phyloP scores from a whole-genome alignment of 106 monocot genomes.

The Iris macrosiphon region DNA sequence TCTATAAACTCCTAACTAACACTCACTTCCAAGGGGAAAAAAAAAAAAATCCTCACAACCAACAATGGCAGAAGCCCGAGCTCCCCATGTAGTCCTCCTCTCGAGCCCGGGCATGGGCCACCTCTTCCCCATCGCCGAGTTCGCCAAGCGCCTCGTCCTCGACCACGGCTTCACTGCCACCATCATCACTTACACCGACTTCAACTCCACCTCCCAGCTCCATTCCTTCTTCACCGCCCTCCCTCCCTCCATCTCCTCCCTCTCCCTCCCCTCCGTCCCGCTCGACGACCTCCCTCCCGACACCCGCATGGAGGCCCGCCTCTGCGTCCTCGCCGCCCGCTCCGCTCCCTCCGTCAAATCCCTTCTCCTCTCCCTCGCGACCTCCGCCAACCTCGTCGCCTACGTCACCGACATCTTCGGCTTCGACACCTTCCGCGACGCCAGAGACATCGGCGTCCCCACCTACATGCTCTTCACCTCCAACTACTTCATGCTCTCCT shows the following conservation, averaged over 20 bases:
- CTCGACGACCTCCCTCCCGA: conserved; percentile 37
- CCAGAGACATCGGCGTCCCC: conserved; percentile 26
- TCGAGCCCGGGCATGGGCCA: conserved; percentile 64
- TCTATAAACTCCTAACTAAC: no score
- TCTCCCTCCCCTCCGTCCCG: conserved; percentile 32
- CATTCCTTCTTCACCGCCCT: conserved; percentile 31
- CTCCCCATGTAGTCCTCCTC: conserved; percentile 35
- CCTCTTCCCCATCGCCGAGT: conserved; percentile 43
- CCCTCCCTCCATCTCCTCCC: conserved; percentile 20
- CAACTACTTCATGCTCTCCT: conserved; percentile 13
- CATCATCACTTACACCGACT: conserved; percentile 30
- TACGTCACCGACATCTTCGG: conserved; percentile 58
- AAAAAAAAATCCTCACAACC: no score
- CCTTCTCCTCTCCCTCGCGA: conserved; percentile 13
- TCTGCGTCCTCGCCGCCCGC: conserved; percentile 19
- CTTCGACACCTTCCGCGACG: conserved; percentile 11
- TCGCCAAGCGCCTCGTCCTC: conserved; percentile 30
- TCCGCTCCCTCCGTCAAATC: conserved; percentile 30
- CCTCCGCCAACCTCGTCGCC: conserved; percentile 21
- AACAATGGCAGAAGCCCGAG: no score
- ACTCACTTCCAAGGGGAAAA: no score
- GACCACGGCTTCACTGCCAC: conserved; percentile 41
- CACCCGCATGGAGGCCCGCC: conserved; percentile 18
- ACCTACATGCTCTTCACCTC: conserved; percentile 33
- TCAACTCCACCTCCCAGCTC: conserved; percentile 7